These are phyloP conservation scores for Auricularia sp. DNA, from an alignment of 768 basidiomycete genomes.

Conservation along the genomic window DNA sequence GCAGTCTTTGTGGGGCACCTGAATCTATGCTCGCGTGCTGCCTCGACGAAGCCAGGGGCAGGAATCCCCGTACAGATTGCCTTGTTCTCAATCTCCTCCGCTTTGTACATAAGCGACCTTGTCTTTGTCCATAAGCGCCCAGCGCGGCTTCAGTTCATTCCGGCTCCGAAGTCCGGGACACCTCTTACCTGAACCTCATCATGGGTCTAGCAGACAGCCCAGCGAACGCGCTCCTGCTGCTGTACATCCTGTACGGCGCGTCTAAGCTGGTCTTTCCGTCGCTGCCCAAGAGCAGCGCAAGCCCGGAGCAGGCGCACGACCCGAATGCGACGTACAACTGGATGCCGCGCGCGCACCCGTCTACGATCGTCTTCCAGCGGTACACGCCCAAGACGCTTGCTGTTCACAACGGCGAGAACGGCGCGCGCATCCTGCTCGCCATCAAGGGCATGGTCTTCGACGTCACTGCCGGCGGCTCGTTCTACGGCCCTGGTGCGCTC, in stretches of 20 bases:
- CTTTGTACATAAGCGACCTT: no score
- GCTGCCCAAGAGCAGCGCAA: slow-evolving; percentile 21
- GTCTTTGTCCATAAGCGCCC: no score
- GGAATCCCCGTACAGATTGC: no score
- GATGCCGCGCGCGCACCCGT: slow-evolving; percentile 77
- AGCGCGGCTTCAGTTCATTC: no score
- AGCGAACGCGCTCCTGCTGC: slow-evolving; percentile 64
- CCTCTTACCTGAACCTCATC: not conserved
- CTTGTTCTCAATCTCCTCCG: no score
- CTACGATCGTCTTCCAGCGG: slow-evolving; percentile 62
- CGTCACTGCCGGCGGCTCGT: slow-evolving; percentile 77
- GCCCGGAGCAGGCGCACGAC: slow-evolving; percentile 43
- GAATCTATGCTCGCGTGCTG: not conserved
- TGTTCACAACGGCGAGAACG: slow-evolving; percentile 53
- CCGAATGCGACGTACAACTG: slow-evolving; percentile 84
- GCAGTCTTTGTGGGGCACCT: no score
- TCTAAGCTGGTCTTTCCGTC: slow-evolving; percentile 67
- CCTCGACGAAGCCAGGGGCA: no score
- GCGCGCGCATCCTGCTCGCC: slow-evolving; percentile 70
- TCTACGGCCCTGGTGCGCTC: slow-evolving; percentile 86
- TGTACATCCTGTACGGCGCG: slow-evolving; percentile 70
- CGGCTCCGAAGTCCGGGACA: not conserved
- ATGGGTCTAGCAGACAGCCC: slow-evolving; percentile 50
- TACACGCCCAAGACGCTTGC: slow-evolving; percentile 71
- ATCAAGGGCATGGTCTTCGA: slow-evolving; percentile 89